These are phyloP conservation scores for Hypoxylon lienhwacheense DNA, from an alignment of 495 filamentous ascomycete genomes.

Conservation along the genomic window DNA sequence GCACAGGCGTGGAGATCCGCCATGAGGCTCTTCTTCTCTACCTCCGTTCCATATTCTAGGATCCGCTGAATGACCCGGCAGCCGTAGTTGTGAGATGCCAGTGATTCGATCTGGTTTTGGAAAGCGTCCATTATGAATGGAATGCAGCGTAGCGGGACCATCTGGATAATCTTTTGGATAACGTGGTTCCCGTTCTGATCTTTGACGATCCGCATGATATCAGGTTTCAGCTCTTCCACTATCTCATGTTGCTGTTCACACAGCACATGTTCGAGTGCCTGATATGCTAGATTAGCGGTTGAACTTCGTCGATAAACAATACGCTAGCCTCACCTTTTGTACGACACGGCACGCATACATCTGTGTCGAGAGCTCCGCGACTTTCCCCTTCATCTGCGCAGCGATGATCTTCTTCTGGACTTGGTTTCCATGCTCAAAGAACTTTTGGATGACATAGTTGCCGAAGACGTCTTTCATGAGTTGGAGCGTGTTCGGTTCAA, in stretches of 20 bases:
- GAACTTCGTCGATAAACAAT: background rate
- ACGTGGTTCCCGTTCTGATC: slow-evolving; percentile 97
- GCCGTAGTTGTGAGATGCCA: slow-evolving; percentile 82
- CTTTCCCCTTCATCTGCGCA: slow-evolving; percentile 80
- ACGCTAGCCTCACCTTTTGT: slow-evolving; percentile 67
- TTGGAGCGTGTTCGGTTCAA: slow-evolving; percentile 77
- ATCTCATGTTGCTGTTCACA: slow-evolving; percentile 85
- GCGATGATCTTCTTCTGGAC: slow-evolving; percentile 87
- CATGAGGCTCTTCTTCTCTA: slow-evolving; percentile 70
- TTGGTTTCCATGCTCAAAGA: slow-evolving; percentile 96
- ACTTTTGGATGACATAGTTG: slow-evolving; percentile 97
- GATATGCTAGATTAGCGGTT: slow-evolving; percentile 16
- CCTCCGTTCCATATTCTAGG: slow-evolving; percentile 79
- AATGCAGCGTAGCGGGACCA: slow-evolving; percentile 78
- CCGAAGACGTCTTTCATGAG: slow-evolving; percentile 97
- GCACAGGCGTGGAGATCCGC: slow-evolving; percentile 77
- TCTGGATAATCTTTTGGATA: slow-evolving; percentile 90
- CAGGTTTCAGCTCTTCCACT: slow-evolving; percentile 78
- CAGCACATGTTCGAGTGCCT: slow-evolving; percentile 91
- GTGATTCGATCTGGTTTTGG: slow-evolving; percentile 71
- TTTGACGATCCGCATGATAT: slow-evolving; percentile 78
- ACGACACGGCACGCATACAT: slow-evolving; percentile 97
- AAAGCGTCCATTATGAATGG: slow-evolving; percentile 89
- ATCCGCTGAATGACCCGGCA: slow-evolving; percentile 94
- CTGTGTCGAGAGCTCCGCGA: slow-evolving; percentile 76